Evolutionary conservation across 2,329 filamentous ascomycete genomes (phyloP).

Genomic region (Fusarium sp.): DNA sequence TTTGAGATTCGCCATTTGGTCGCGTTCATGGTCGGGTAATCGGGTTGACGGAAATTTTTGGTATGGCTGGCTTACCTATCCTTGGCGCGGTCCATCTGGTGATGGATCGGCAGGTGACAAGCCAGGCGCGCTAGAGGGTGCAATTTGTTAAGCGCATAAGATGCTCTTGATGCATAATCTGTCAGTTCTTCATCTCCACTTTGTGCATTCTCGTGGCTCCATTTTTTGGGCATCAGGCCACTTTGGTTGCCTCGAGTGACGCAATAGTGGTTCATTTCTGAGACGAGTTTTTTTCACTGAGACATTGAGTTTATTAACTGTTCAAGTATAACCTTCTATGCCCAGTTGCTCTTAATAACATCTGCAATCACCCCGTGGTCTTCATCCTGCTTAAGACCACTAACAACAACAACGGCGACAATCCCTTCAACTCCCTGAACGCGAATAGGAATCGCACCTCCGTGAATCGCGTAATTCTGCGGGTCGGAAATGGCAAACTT

Average conservation of each 20-base stretch:
- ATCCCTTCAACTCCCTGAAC: conserved; percentile 80
- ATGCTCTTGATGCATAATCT: conserved; percentile 31
- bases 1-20: conserved; percentile 49
- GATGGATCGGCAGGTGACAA: conserved; percentile 7
- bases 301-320: not conserved
- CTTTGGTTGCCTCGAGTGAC: not conserved
- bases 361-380: conserved; percentile 82
- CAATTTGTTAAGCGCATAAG: conserved; percentile 35
- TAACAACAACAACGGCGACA: conserved; percentile 79
- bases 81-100: conserved; percentile 27
- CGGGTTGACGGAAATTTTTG: not conserved
- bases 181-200: not conserved
- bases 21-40: conserved; percentile 34
- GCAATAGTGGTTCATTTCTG: not conserved
- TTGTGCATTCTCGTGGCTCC: not conserved
- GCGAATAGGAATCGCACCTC: conserved; percentile 78
- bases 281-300: not conserved
- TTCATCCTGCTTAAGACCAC: conserved; percentile 79
- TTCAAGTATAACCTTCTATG: conserved; percentile 8
- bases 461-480: conserved; percentile 79
- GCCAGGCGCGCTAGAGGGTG: conserved; percentile 6
- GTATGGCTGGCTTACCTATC: conserved; percentile 12
- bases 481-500: conserved; percentile 72
- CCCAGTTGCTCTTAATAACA: conserved; percentile 67
- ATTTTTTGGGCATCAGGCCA: conserved; percentile 5